Evolutionary conservation across 1,284 basidiomycete species (phyloP), one percentile per base, ranked within the genome.

Genomic region (Mrakiaceae sp.): DNA sequence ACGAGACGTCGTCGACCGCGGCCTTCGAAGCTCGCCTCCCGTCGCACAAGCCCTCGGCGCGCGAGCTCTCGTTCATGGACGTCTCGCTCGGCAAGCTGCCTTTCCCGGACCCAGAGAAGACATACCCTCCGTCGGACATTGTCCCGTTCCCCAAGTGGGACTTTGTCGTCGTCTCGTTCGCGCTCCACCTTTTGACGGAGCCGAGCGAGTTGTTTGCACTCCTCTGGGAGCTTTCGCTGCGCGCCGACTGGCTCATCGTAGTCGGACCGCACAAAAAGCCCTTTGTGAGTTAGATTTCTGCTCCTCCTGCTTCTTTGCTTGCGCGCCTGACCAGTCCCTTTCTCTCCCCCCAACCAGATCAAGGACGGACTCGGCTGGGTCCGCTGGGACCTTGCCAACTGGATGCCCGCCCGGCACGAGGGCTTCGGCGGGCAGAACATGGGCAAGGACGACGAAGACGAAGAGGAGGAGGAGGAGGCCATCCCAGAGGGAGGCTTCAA

Each of bases 361-460:
- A 49, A 60, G 27, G 64, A 62, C 4, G 60, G 55, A 8, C 48
- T 55, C 8, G 64, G 64, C 47, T 66, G 64, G 64, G 49, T 48
- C 9, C 60, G 64, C 5, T 66, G 64, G 64, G 64, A 66, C 49
- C 55, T 66, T 6, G 64, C 58, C 9, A 60, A 58, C 44, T 66
- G 64, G 64, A 47, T 16, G 3, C 47, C 60, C 10, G 64, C 64
- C 40, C 51, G 40, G 50, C 60, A 62, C 14, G 49, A 62, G 46
- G 60, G 60, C n/a, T 62, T 62, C 8, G 60, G 60, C 42, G 60
- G 60, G 8, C 52, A 62, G 52, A 62, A 62, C 42, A 49, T 81
- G 59, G 60, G 79, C 66, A 61, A 79, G 68, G 60, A 80, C 69
- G 2, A 75, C 64, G 49, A 72, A 44, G 68, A 75, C 71, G 48